Base-by-base conservation (phyloP, 1,284 basidiomycete genomes). In the Malassezia restricta region DNA sequence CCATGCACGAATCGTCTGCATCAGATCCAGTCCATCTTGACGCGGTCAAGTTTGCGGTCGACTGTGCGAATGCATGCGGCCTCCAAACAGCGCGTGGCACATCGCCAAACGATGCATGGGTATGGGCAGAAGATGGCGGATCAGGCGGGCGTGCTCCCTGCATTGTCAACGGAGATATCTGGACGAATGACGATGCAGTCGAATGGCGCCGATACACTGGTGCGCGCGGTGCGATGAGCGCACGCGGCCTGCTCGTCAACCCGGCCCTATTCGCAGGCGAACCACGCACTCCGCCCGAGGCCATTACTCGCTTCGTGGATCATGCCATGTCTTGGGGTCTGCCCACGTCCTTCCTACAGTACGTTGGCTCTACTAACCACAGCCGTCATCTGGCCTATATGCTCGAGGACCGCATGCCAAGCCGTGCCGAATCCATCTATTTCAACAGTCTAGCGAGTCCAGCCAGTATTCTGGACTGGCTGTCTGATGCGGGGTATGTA, bases 161-260 rank as follows among this genome's bases (percentile, higher is more conserved):
- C 28, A 77, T 80, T 0, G 80, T 78, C 0, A 81, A 81, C 57
- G 80, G 80, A 0, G 80, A 81, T 61, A 73, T 79, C 3, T 82
- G 79, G 76, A 75, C 73, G 8, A 59, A 75, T 9, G 63, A 66
- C 14, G 79, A 81, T 49, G 79, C 76, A 4, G 56, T 66, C 6
- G 62, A 56, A 32, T 78, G 78, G 64, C 61, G 79, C n/a, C 56
- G 65, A 5, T 64, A 68, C 44, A 79, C 78, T 0, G 77, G 78
- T 0, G 79, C 78, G 0, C 64, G 75, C 15, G 80, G 78, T 1
- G 79, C 79, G 2, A 82, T 82, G 80, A 79, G 76, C 44, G 80
- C 80, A 0, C 61, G 80, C 5, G 80, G 80, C 0, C 58, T 82
- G 46, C 65, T 81, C n/a, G 79, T 78, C 3, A 82, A 81, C 74